These are phyloP conservation scores for Saxispiralis lemnorum DNA, from an alignment of 495 filamentous ascomycete species.

Conservation along the genomic window DNA sequence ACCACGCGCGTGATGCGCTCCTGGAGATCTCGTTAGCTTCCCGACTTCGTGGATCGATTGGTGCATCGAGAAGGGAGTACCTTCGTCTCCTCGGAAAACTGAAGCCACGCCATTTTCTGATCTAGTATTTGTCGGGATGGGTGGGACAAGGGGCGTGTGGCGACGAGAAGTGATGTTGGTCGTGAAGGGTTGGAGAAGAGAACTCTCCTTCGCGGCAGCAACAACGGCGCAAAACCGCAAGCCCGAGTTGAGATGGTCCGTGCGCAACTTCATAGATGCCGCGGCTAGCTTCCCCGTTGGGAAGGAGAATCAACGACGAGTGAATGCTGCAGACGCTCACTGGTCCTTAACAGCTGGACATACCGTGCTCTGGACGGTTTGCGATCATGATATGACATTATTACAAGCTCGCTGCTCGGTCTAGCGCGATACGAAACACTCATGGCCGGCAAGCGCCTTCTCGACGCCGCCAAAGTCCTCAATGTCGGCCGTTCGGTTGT, in stretches of 20 bases:
- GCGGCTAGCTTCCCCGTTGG: too few species aligned
- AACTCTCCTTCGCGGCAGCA: too few species aligned
- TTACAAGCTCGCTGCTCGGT: not conserved
- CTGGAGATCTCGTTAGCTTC: conserved; percentile 30
- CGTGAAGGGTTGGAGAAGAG: too few species aligned
- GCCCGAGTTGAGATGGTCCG: too few species aligned
- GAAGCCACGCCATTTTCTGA: conserved; percentile 30
- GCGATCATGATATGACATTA: too few species aligned
- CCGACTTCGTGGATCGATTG: not conserved
- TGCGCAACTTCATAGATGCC: too few species aligned
- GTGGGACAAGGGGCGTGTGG: not conserved
- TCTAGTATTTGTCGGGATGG: not conserved
- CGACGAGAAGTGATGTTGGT: too few species aligned
- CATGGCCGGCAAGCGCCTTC: conserved; percentile 54
- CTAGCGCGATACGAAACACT: conserved; percentile 1
- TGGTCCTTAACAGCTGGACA: too few species aligned
- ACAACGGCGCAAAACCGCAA: too few species aligned
- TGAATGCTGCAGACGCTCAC: too few species aligned
- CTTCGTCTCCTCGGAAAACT: conserved; percentile 95
- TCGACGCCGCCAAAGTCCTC: conserved; percentile 64
- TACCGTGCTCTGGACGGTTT: too few species aligned
- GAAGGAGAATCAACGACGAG: too few species aligned
- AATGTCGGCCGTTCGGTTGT: conserved; percentile 63
- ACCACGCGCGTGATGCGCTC: conserved; percentile 93
- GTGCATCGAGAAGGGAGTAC: conserved; percentile 26